Base-by-base conservation (phyloP, 495 filamentous ascomycete genomes). In the Aspergillus cavernicola region DNA sequence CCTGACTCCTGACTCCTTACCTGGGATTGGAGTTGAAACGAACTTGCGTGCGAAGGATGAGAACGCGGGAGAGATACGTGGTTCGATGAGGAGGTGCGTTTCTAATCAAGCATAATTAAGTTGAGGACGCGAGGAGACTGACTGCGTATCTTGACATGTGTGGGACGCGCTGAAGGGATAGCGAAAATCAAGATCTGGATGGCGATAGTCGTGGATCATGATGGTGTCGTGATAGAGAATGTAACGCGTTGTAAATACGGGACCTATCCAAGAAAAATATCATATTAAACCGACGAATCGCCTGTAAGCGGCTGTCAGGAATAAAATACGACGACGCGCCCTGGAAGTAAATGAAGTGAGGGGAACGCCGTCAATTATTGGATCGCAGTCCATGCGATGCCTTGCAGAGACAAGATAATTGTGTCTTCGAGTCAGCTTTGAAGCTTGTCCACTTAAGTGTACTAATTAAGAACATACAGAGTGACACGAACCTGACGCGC, bases 401-500 rank as follows among this genome's bases (percentile, higher is more conserved):
- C 52, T 54, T 54, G 52, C 52, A 53, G 41, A 41, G 16, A 13
- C 50, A 26, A 19, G 40, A 45, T 26, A 20, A 53, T 45, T n/a
- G n/a, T n/a, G 28, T 18, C 39, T 31, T 47, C 44, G 44, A 47
- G 44, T 47, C 44, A 47, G 44, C 44, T 33, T 24, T 9, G 18
- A 19, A 3, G 32, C 6, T 23, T 31, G 20, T 29, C 26, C 9
- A 16, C 31, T 51, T 42, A 51, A 41, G n/a, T n/a, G 28, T 18
- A 16, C 28, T 41, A 36, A 26, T 24, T 28, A 23, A 29, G 41
- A 32, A 24, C 48, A 11, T 38, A 15, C 39, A 23, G 23, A 22
- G 19, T 29, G 46, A 59, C 57, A 59, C 57, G 57, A 59, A 59
- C 52, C 23, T 22, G 57, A 59, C 57, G 57, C 57, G 57, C 55